Evolutionary conservation across 2,329 filamentous ascomycete species (phyloP), one percentile per base, ranked within the genome.

Genomic region (Bipolaris victoriae): DNA sequence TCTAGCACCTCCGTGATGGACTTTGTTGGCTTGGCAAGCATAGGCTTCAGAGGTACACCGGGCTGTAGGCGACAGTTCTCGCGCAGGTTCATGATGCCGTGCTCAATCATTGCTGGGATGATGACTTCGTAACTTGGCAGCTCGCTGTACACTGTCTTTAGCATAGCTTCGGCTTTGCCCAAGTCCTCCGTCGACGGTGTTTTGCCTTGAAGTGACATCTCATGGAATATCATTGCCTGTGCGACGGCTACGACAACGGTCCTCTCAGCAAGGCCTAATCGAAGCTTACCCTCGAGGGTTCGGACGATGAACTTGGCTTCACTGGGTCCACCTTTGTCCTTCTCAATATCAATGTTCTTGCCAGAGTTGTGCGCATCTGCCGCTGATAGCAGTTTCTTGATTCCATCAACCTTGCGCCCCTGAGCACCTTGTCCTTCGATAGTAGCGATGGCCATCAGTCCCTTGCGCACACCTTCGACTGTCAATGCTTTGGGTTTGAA

Each of bases 21-120:
- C 76, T 99, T 99, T 9, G 95, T 99, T 3, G 95, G 95, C 71
- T 98, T 98, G 18, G 95, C 95, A 80, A 99, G 84, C 95, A 99
- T 99, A 68, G 95, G 95, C 77, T 99, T 99, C 57, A 99, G 82
- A 0, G 95, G 95, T 15, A 99, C 90, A 62, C 95, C 95, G 0
- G 95, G 94, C 65, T 92, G 90, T 43, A 99, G 84, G 76, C 96
- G 96, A 84, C 95, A 97, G 55, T 89, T 86, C 9, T 96, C 89
- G 50, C 86, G 85, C 11, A 99, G 80, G 36, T 92, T 88, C 79
- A 89, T 86, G 61, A 99, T 91, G 16, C 95, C 95, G 68, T 95
- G 86, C 67, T 95, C 82, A 24, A 97, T 81, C 82, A 98, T 90
- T 2, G 91, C 89, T 1, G 95, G 95, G 53, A 99, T 88, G 60